These are phyloP conservation scores for Aspergillus amoenus DNA, from an alignment of 2,329 filamentous ascomycete genomes.

Conservation along the genomic window DNA sequence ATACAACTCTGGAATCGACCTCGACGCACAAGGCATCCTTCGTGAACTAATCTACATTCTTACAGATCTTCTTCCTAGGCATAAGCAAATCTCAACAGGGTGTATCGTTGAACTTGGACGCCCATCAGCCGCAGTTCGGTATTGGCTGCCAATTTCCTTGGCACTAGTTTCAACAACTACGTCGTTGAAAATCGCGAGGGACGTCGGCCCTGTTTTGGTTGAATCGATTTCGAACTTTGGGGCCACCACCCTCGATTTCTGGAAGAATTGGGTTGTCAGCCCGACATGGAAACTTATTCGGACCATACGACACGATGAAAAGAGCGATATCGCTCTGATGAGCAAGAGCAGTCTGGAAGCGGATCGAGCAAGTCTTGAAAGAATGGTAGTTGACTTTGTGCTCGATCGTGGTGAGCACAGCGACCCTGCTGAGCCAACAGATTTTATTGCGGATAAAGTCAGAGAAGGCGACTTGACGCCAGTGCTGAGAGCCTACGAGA, in stretches of 20 bases:
- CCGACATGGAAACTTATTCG: constrained; percentile 78
- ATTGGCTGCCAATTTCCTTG: constrained; percentile 77
- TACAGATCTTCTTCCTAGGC: constrained; percentile 64
- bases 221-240: constrained; percentile 80
- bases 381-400: constrained; percentile 98
- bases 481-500: constrained; percentile 86
- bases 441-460: constrained; percentile 74
- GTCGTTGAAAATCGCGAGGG: constrained; percentile 74
- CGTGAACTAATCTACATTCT: constrained; percentile 59
- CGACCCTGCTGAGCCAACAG: constrained; percentile 50
- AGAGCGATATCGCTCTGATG: constrained; percentile 94
- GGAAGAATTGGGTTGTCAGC: constrained; percentile 93
- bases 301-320: constrained; percentile 89
- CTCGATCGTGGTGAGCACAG: constrained; percentile 68
- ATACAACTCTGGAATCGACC: background rate
- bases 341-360: constrained; percentile 87
- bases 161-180: constrained; percentile 82
- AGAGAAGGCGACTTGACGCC: constrained; percentile 90
- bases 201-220: constrained; percentile 72
- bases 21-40: constrained; percentile 38
- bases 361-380: constrained; percentile 86
- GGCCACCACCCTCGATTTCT: constrained; percentile 80
- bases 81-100: constrained; percentile 57
- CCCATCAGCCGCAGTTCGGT: constrained; percentile 73
- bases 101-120: constrained; percentile 68